phyloP scores from a whole-genome alignment of 2,329 filamentous ascomycete species.

The Teratosphaeria nubilosa region DNA sequence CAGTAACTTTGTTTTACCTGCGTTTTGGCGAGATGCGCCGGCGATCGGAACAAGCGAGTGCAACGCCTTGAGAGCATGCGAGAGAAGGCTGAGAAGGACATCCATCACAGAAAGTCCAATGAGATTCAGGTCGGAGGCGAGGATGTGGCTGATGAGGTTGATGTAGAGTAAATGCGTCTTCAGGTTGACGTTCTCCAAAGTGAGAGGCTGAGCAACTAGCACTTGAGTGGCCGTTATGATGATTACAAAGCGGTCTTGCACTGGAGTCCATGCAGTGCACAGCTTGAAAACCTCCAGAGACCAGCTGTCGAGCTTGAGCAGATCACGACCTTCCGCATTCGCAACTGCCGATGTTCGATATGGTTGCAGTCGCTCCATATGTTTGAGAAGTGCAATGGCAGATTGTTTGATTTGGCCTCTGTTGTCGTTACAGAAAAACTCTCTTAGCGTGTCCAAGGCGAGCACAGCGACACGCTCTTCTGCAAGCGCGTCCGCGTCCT shows the following conservation, averaged over 20 bases:
- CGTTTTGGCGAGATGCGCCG: slow-evolving; percentile 16
- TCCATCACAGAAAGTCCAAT: slow-evolving; percentile 97
- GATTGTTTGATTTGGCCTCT: slow-evolving; percentile 70
- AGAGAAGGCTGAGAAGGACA: slow-evolving; percentile 72
- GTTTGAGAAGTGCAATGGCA: slow-evolving; percentile 62
- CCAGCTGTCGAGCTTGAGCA: slow-evolving; percentile 48
- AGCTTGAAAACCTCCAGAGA: slow-evolving; percentile 71
- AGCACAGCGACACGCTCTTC: slow-evolving; percentile 80
- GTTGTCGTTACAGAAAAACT: slow-evolving; percentile 75
- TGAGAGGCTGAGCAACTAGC: slow-evolving; percentile 58
- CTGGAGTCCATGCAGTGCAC: slow-evolving; percentile 76
- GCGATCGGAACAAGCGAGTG: slow-evolving; percentile 45
- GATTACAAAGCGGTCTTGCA: slow-evolving; percentile 89
- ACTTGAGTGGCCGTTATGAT: slow-evolving; percentile 72
- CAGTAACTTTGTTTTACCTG: slow-evolving; percentile 40
- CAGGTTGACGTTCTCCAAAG: slow-evolving; percentile 52
- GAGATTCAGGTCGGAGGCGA: slow-evolving; percentile 82
- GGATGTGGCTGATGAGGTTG: slow-evolving; percentile 67
- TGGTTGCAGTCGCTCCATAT: slow-evolving; percentile 42
- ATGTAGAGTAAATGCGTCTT: slow-evolving; percentile 65
- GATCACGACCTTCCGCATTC: slow-evolving; percentile 30
- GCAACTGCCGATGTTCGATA: slow-evolving; percentile 11
- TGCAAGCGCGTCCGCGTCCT: slow-evolving; percentile 78
- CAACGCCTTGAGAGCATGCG: slow-evolving; percentile 69
- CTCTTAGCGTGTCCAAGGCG: slow-evolving; percentile 76